These are phyloP conservation scores for Cladosporium sp. DNA, from an alignment of 2,329 filamentous ascomycete species.

Conservation along the genomic window DNA sequence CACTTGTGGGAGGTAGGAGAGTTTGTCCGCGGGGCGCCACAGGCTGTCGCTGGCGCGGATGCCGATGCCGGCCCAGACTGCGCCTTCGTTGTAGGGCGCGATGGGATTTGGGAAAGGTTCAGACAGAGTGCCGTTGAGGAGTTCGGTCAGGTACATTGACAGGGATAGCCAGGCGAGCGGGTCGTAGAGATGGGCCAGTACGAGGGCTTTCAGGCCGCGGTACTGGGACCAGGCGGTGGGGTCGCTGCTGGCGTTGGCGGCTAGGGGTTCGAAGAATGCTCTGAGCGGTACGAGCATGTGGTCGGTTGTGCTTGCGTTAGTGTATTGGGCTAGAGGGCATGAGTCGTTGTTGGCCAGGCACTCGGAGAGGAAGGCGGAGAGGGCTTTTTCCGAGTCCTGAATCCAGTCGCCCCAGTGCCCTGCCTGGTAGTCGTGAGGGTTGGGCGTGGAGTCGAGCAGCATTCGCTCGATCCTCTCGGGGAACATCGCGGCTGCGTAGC, in stretches of 20 bases:
- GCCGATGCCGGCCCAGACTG: neutral
- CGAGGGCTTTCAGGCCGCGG: neutral
- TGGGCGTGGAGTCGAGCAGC: constrained; percentile 38
- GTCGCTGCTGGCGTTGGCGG: neutral
- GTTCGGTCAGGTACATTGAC: neutral
- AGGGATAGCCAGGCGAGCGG: constrained; percentile 7
- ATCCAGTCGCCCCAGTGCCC: constrained; percentile 47
- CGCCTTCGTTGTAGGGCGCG: neutral
- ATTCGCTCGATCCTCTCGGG: constrained; percentile 35
- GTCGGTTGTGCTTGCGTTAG: constrained; percentile 51
- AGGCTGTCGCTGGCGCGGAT: neutral
- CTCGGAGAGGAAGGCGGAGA: neutral
- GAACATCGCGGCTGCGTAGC: constrained; percentile 35
- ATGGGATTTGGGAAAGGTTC: neutral
- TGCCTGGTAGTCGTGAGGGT: constrained; percentile 41
- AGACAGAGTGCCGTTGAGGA: neutral
- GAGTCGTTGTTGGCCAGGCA: constrained; percentile 50
- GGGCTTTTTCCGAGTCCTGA: constrained; percentile 51
- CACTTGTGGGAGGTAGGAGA: neutral
- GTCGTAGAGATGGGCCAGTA: constrained; percentile 10
- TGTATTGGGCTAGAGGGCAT: constrained; percentile 49
- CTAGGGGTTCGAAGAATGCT: constrained; percentile 46
- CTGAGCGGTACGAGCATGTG: constrained; percentile 35
- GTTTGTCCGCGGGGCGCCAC: neutral
- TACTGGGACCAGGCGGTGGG: neutral